Conservation (phyloP, 176 grass and related monocot genomes). For the Areca catechu region DNA sequence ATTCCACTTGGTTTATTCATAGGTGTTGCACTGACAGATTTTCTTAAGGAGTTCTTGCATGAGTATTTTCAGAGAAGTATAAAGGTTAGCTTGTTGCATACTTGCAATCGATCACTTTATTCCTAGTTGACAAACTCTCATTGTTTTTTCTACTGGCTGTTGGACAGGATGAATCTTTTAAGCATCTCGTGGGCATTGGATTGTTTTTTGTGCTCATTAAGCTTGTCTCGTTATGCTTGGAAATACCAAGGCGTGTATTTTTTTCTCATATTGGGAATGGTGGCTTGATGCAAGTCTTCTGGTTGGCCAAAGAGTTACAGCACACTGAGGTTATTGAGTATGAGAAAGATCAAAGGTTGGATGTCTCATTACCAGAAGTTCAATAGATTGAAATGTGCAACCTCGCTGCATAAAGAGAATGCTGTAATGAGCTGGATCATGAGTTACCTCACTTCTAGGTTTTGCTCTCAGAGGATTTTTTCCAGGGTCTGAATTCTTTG, state of each 20-base stretch:
- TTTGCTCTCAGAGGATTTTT: no score
- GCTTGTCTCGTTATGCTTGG: slow-evolving; percentile 1
- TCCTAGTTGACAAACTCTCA: not conserved
- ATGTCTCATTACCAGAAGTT: no score
- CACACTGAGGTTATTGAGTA: not conserved
- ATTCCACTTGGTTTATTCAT: slow-evolving; percentile 17
- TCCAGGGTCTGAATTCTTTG: no score
- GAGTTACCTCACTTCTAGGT: no score
- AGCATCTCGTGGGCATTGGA: slow-evolving; percentile 10
- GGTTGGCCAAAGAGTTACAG: slow-evolving; percentile 4
- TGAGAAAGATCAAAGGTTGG: no score
- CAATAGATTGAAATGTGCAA: no score
- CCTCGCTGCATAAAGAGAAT: no score
- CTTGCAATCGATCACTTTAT: not conserved
- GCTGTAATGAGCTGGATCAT: no score
- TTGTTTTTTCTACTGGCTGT: not conserved
- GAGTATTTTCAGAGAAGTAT: not conserved
- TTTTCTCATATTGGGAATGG: slow-evolving; percentile 21
- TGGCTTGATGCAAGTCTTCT: slow-evolving; percentile 24
- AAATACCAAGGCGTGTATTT: slow-evolving; percentile 7
- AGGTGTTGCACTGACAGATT: slow-evolving; percentile 15
- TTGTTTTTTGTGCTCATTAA: slow-evolving; percentile 18
- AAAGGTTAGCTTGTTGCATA: not conserved
- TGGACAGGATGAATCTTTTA: slow-evolving; percentile 10
- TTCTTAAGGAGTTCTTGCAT: slow-evolving; percentile 9